phyloP scores from a whole-genome alignment of 2,329 filamentous ascomycete genomes.

The Alternaria brassicae region DNA sequence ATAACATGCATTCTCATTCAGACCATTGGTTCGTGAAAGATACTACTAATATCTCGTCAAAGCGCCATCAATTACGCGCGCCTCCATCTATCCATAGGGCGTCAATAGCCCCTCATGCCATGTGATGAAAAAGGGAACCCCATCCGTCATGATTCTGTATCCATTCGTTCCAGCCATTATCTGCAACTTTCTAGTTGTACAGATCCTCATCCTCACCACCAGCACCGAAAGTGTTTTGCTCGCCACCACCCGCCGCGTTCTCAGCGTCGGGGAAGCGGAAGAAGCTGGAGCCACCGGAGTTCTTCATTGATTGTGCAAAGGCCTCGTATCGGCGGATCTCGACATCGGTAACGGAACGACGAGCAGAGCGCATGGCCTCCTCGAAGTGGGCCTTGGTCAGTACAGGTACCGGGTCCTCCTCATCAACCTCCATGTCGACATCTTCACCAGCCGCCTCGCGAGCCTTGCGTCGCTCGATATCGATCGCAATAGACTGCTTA shows the following conservation, averaged over 20 bases:
- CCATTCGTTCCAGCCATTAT: slow-evolving; percentile 10
- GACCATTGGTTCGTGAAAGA: slow-evolving; percentile 5
- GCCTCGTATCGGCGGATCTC: slow-evolving; percentile 99
- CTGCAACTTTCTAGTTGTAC: slow-evolving; percentile 74
- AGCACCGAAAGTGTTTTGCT: slow-evolving; percentile 71
- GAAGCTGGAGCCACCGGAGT: slow-evolving; percentile 90
- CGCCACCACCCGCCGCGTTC: slow-evolving; percentile 58
- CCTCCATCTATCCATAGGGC: slow-evolving; percentile 26
- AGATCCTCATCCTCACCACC: slow-evolving; percentile 95
- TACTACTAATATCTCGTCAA: slow-evolving; percentile 12
- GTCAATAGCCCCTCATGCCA: slow-evolving; percentile 14
- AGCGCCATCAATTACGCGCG: slow-evolving; percentile 22
- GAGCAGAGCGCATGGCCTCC: slow-evolving; percentile 95
- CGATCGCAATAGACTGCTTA: slow-evolving; percentile 89
- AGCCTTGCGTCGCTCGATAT: slow-evolving; percentile 90
- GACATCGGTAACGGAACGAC: slow-evolving; percentile 92
- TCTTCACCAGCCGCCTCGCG: slow-evolving; percentile 76
- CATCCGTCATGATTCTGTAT: slow-evolving; percentile 28
- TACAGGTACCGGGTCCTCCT: slow-evolving; percentile 92
- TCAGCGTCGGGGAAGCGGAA: slow-evolving; percentile 83
- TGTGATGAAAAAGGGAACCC: slow-evolving; percentile 21
- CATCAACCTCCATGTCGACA: slow-evolving; percentile 76
- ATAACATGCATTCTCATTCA: slow-evolving; percentile 22
- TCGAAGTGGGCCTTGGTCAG: slow-evolving; percentile 97
- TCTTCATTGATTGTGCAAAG: slow-evolving; percentile 99